Evolutionary conservation across 2,329 filamentous ascomycete species (phyloP), one percentile per base, ranked within the genome.

Genomic region (Stemphylium vesicarium): DNA sequence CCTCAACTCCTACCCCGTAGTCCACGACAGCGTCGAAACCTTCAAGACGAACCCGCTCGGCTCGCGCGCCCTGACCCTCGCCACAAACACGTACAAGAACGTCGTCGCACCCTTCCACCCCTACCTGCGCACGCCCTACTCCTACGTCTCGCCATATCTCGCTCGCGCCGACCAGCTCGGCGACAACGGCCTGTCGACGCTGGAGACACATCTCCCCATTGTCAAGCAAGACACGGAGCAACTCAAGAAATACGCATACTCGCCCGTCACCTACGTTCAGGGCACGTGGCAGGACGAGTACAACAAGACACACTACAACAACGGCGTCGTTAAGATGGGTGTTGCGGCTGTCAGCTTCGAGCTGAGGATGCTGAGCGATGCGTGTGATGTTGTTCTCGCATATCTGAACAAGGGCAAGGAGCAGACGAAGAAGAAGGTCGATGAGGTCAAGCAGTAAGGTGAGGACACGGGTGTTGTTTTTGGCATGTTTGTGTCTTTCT

Each of bases 31-130:
- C 70, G 86, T 96, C 77, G 80, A 85, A 57, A 87, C 86, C 72
- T 88, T 96, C 84, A 91, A 92, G 78, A 81, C 85, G 72, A 91
- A 94, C 79, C 88, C 91, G 45, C 88, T 91, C 73, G 93, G 91
- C 72, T 88, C 92, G 75, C 92, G 88, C 79, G 93, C 92, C 38
- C 80, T 97, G 73, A 83, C 89, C 68, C 78, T 95, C 60, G 85
- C 88, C 75, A 85, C 90, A 72, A 85, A 87, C 57, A 88, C 88
- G 68, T 96, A 93, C 82, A 81, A 86, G 72, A 87, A 84, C 62
- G 83, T 96, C 69, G 88, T 89, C 73, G 88, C 88, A 65, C 91
- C 92, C 16, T 79, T 96, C 60, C 79, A 94, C 50, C 90, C 91
- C 24, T 92, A 91, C 78, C 80, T 97, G 67, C 78, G 86, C 68